Evolutionary conservation across 2,329 filamentous ascomycete species (phyloP).

Genomic region (Colletotrichum costaricense): DNA sequence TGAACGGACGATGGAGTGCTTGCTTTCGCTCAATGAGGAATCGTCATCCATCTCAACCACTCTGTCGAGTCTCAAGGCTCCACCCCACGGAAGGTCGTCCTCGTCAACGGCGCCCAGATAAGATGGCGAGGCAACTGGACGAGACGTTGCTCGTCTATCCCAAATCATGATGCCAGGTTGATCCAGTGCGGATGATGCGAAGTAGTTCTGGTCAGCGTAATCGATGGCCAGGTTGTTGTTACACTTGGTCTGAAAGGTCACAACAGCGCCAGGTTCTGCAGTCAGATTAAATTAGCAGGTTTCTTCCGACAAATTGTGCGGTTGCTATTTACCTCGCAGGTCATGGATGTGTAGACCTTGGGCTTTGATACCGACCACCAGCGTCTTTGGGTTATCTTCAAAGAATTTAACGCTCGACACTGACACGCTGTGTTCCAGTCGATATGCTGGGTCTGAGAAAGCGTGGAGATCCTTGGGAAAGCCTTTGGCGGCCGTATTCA

Average conservation of each 20-base stretch:
- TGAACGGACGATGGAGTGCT: conserved; percentile 71
- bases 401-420: conserved; percentile 88
- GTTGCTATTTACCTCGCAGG: conserved; percentile 69
- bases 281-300: conserved; percentile 40
- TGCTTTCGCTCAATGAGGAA: conserved; percentile 61
- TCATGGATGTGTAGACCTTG: conserved; percentile 83
- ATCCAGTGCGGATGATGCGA: conserved; percentile 82
- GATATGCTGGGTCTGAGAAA: conserved; percentile 67
- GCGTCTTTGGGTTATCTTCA: conserved; percentile 77
- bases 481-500: conserved; percentile 59
- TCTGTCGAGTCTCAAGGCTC: conserved; percentile 66
- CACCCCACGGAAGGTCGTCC: conserved; percentile 73
- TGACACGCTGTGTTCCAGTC: conserved; percentile 75
- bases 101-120: conserved; percentile 70
- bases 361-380: conserved; percentile 81
- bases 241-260: conserved; percentile 73
- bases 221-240: conserved; percentile 82
- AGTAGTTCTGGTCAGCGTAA: conserved; percentile 84
- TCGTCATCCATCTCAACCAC: conserved; percentile 67
- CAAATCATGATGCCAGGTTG: conserved; percentile 81
- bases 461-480: conserved; percentile 61
- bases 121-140: conserved; percentile 61
- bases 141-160: conserved; percentile 75
- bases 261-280: conserved; percentile 61
- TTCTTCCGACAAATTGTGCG: background rate